phyloP scores from a whole-genome alignment of 352 stramenopile genomes.

The Pythium sukuiense region DNA sequence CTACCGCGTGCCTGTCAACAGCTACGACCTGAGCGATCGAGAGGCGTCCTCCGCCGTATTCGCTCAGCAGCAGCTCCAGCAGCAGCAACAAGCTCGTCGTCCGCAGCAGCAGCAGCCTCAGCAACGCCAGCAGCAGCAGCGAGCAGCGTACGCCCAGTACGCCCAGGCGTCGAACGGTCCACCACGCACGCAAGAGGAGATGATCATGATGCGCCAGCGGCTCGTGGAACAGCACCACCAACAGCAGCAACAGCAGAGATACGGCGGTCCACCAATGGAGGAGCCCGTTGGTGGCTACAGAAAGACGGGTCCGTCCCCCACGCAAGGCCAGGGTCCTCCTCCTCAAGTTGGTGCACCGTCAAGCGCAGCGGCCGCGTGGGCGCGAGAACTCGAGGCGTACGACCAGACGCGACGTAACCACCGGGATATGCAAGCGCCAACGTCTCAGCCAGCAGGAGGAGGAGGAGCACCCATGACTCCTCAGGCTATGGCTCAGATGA shows the following conservation, averaged over 20 bases:
- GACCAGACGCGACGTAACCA: conserved; percentile 37
- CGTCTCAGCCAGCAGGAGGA: conserved; percentile 1
- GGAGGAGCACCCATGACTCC: conserved; percentile 12
- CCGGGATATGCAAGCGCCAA: conserved; percentile 31
- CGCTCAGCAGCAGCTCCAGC: conserved; percentile 7
- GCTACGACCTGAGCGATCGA: conserved; percentile 13
- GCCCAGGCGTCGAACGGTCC: conserved; percentile 8
- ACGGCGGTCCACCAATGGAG: not conserved
- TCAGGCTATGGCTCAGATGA: conserved; percentile 22
- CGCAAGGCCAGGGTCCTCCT: not conserved
- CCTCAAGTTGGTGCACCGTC: not conserved
- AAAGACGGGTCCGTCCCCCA: not conserved
- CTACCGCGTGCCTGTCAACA: conserved; percentile 16
- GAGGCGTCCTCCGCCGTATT: not conserved
- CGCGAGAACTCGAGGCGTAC: conserved; percentile 27
- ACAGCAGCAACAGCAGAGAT: conserved; percentile 8
- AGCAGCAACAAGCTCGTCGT: conserved; percentile 2
- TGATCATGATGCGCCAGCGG: conserved; percentile 18
- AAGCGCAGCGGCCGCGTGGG: conserved; percentile 17
- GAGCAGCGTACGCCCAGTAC: conserved; percentile 38
- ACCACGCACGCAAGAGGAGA: conserved; percentile 18
- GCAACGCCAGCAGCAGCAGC: conserved; percentile 37
- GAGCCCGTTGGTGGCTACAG: conserved; percentile 25
- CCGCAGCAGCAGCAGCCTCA: conserved; percentile 21
- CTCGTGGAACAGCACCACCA: conserved; percentile 23